phyloP scores from a whole-genome alignment of 495 filamentous ascomycete species.

The Penicillium samsonianum region DNA sequence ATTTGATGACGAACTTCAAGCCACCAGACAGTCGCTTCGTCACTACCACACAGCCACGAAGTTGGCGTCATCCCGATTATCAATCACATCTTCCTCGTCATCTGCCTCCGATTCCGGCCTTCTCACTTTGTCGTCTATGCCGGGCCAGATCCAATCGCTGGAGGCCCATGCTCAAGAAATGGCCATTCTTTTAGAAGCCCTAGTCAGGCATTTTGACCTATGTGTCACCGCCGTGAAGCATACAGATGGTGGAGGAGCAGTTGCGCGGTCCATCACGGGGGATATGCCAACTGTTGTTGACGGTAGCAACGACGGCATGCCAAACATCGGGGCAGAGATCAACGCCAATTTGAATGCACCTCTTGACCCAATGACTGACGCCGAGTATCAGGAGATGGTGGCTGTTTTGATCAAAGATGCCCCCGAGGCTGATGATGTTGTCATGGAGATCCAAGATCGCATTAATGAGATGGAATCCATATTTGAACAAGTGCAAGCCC shows the following conservation, averaged over 20 bases:
- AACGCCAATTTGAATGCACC: slow-evolving; percentile 51
- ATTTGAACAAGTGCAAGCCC: slow-evolving; percentile 55
- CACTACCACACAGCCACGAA: slow-evolving; percentile 44
- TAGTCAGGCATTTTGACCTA: slow-evolving; percentile 92
- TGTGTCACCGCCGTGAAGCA: slow-evolving; percentile 90
- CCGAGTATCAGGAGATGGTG: slow-evolving; percentile 81
- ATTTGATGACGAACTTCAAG: slow-evolving; percentile 60
- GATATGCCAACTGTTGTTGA: slow-evolving; percentile 63
- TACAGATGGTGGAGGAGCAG: slow-evolving; percentile 84
- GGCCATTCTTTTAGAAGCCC: slow-evolving; percentile 75
- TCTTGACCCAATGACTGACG: slow-evolving; percentile 69
- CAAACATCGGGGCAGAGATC: slow-evolving; percentile 60
- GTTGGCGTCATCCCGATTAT: slow-evolving; percentile 42
- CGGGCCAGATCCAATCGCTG: slow-evolving; percentile 67
- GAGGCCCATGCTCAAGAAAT: slow-evolving; percentile 80
- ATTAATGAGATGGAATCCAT: slow-evolving; percentile 72
- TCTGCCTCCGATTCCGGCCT: slow-evolving; percentile 40
- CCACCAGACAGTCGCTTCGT: slow-evolving; percentile 60
- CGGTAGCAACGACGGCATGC: slow-evolving; percentile 46
- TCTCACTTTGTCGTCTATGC: slow-evolving; percentile 55
- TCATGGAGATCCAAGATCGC: slow-evolving; percentile 76
- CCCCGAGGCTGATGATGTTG: slow-evolving; percentile 84
- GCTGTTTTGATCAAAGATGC: slow-evolving; percentile 81
- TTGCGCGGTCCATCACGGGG: slow-evolving; percentile 59
- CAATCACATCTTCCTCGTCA: slow-evolving; percentile 43